Conservation (phyloP, 148 eudicot species). For the Simmondsia chinensis region DNA sequence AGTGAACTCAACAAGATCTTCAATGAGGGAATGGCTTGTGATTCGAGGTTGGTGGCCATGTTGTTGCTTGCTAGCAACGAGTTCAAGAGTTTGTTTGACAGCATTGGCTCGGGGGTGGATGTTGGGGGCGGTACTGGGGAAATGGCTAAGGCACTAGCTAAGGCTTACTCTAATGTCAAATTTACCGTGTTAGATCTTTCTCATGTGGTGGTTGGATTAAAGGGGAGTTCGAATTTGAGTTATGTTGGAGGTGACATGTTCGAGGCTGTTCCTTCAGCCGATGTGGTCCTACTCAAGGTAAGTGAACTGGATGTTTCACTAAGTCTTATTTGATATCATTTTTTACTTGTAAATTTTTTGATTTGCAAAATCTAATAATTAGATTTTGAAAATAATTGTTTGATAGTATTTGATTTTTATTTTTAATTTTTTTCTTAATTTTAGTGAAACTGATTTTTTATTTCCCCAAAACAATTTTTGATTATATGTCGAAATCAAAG, state of each 20-base stretch:
- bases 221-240: constrained; percentile 5
- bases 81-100: constrained; percentile 8
- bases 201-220: constrained; percentile 13
- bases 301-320: background rate
- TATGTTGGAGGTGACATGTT: constrained; percentile 15
- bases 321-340: no score
- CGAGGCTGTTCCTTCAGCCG: constrained; percentile 1
- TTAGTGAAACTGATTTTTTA: no score
- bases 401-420: background rate
- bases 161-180: constrained; percentile 4
- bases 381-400: background rate
- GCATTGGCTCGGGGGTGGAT: constrained; percentile 12
- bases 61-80: background rate
- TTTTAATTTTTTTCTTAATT: no score
- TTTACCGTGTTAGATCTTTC: constrained; percentile 14
- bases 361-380: background rate
- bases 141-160: constrained; percentile 5
- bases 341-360: no score
- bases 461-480: no score
- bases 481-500: no score
- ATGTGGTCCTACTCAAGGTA: constrained; percentile 8
- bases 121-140: constrained; percentile 17
- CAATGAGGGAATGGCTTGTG: constrained; percentile 20
- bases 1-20: background rate
- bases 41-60: constrained; percentile 5